Evolutionary conservation across 805 yeast genomes (phyloP), one percentile per base, ranked within the genome.

Genomic region (Ascoidea rubescens): DNA sequence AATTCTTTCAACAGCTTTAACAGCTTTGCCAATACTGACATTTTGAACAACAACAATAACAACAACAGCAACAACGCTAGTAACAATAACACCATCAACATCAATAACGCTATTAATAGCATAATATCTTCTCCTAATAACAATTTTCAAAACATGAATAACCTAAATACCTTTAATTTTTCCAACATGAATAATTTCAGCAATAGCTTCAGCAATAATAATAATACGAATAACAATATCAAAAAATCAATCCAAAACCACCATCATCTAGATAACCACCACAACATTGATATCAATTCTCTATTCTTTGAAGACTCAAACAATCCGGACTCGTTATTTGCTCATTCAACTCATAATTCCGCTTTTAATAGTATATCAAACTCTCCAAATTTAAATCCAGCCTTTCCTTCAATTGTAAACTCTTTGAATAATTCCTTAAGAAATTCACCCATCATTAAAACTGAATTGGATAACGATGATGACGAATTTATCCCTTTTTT

Each of bases 381-480:
- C 14, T 37, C 43, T 37, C 43, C 43, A 37, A 37, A 10, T 37
- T 37, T 37, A 37, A 8, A 37, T 37, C 14, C 43, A 4, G 43
- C 43, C 14, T 37, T 10, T 37, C 43, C 43, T 37, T 37, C 43
- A 37, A 37, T 37, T 4, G 43, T 37, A 37, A 51, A 63, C 2
- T 62, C 65, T 21, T 56, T 58, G 14, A 55, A 52, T 6, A 64
- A 63, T n/a, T 55, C 60, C 4, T 49, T 63, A 4, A 62, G 59
- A 45, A 64, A 62, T 46, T 62, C 67, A 1, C 67, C 67, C 21
- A 48, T 63, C 53, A 55, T 64, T 49, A 63, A 64, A 51, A 37
- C 63, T 2, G 67, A 63, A n/a, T 71, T 68, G 53, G 57, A 58
- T 30, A 63, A 71, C 53, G 67, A 70, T 46, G 66, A 65, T 59